These are phyloP conservation scores for Graphium sp. DNA, from an alignment of 2,329 filamentous ascomycete species.

Conservation along the genomic window DNA sequence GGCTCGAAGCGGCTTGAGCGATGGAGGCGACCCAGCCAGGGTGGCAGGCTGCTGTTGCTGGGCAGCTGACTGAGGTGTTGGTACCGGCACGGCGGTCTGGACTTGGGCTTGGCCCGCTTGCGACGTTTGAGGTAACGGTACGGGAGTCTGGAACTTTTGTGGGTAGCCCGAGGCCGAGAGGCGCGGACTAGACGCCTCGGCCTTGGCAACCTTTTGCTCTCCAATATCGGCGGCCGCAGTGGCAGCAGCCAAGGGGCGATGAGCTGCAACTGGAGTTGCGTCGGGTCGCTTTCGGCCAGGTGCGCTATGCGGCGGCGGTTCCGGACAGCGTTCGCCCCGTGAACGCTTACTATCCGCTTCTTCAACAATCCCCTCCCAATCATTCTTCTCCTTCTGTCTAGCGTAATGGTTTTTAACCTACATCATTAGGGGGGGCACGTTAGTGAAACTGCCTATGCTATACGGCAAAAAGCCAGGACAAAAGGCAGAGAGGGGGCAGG, in stretches of 20 bases:
- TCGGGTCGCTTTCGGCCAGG: constrained; percentile 34
- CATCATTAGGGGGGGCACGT: constrained; percentile 5
- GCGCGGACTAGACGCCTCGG: constrained; percentile 3
- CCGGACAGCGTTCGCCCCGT: constrained; percentile 40
- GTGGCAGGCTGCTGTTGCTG: constrained; percentile 5
- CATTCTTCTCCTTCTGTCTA: constrained; percentile 42
- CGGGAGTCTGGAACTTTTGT: constrained; percentile 1
- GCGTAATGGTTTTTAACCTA: constrained; percentile 55
- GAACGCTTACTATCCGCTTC: constrained; percentile 40
- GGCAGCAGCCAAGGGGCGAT: constrained; percentile 16
- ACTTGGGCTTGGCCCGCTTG: background rate
- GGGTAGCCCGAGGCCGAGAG: background rate
- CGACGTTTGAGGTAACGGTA: background rate
- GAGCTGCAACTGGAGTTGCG: constrained; percentile 18
- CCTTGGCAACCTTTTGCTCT: constrained; percentile 3
- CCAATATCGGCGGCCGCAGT: constrained; percentile 2
- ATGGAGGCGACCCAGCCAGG: too few species aligned
- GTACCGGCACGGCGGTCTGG: constrained; percentile 1
- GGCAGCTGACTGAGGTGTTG: background rate
- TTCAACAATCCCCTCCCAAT: constrained; percentile 41
- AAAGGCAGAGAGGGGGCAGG: background rate
- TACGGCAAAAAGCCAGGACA: background rate
- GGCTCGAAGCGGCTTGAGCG: too few species aligned
- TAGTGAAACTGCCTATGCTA: constrained; percentile 4
- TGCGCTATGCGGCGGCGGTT: constrained; percentile 38